These are phyloP conservation scores for Candida takata DNA, from an alignment of 805 yeast species.

Conservation along the genomic window DNA sequence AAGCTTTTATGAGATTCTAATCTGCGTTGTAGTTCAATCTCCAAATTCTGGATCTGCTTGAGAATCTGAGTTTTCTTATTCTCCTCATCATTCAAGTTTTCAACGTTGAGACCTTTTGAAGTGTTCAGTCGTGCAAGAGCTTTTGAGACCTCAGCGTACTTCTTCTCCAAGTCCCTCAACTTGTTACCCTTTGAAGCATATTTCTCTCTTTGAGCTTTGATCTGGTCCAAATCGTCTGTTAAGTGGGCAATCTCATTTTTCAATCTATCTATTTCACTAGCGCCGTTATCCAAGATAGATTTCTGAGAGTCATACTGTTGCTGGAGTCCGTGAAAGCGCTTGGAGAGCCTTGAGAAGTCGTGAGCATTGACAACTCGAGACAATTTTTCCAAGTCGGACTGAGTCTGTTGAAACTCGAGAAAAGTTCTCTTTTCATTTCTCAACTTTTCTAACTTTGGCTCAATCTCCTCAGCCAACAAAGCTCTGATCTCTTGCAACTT, in stretches of 20 bases:
- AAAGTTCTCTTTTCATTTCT: constrained; percentile 77
- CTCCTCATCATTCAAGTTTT: constrained; percentile 51
- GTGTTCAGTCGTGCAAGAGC: constrained; percentile 65
- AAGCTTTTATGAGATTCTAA: constrained; percentile 30
- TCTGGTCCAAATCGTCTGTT: constrained; percentile 51
- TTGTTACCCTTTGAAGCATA: constrained; percentile 57
- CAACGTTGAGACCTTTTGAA: constrained; percentile 46
- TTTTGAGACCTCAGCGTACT: constrained; percentile 52
- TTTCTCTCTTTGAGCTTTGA: constrained; percentile 44
- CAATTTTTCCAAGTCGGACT: constrained; percentile 69
- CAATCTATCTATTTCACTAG: constrained; percentile 38
- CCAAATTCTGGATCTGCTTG: constrained; percentile 28
- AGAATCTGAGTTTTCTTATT: constrained; percentile 29
- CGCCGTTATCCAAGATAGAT: constrained; percentile 33
- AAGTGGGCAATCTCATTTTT: constrained; percentile 50
- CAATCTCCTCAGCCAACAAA: constrained; percentile 78
- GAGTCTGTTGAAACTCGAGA: constrained; percentile 80
- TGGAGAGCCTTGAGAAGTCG: constrained; percentile 45
- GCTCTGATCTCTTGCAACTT: constrained; percentile 73
- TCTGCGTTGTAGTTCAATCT: constrained; percentile 29
- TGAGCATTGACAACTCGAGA: constrained; percentile 72
- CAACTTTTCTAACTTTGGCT: constrained; percentile 79
- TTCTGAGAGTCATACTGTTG: constrained; percentile 37
- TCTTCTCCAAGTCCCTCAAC: constrained; percentile 50
- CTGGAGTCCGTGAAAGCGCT: constrained; percentile 37